Base-by-base conservation (phyloP, 164 flowering plant genomes). In the Houttuynia cordata region DNA sequence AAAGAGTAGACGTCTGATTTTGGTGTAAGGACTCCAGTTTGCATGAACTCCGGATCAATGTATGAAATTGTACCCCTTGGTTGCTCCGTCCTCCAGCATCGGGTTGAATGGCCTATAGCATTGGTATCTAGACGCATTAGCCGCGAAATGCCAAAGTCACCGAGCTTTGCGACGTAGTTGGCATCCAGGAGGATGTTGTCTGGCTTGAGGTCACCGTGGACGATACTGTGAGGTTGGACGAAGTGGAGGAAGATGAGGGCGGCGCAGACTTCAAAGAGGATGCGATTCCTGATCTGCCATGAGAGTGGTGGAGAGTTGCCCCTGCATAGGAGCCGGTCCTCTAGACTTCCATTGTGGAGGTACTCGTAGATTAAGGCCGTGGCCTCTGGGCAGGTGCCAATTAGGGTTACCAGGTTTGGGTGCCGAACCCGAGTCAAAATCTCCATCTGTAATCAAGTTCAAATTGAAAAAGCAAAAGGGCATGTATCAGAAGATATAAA, bases 151-250 rank as follows among this genome's bases (percentile, higher is more conserved):
- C 98, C 95, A 64, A 91, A 88, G 71, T 91, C 91, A 25, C 95
- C 71, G 8, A 91, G 81, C 61, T 87, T 91, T 80, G 78, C 70
- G 12, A 71, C 73, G 37, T 75, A 75, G 58, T 88, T 80, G 55
- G 79, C 67, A 61, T 88, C 96, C 1, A 91, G 82, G 20, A 92
- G 85, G 61, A 92, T 68, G 50, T 85, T 89, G 37, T 82, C 71
- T 0, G 98, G 98, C 56, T 92, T 87, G 41, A 92, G 62, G 67
- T 86, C 88, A 50, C 96, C 87, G 64, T 89, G 93, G 4, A 85
- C 75, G 17, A 87, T 78, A 68, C 79, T 64, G 63, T 81, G 73
- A 53, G 91, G 87, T 42, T 69, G 74, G 61, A 68, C 67, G 15
- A 83, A 83, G 66, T 92, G 96, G 20, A 92, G 87, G 68, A 86